These are phyloP conservation scores for Firmiana major DNA, from an alignment of 345 rosid species.

Conservation along the genomic window DNA sequence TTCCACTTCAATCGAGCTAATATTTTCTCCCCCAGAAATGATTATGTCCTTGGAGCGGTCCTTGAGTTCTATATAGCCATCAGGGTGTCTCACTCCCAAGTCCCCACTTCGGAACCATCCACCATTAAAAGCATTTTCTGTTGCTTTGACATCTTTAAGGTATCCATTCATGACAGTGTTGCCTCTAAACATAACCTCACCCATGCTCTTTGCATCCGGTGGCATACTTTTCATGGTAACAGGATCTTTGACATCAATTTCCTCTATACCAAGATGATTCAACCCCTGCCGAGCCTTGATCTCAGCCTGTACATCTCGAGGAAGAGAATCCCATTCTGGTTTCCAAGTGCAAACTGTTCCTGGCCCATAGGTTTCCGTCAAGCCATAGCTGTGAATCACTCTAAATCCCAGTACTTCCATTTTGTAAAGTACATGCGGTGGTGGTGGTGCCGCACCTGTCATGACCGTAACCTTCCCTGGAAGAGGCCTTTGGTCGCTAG, in stretches of 20 bases:
- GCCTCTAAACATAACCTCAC: slow-evolving; percentile 46
- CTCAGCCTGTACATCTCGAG: slow-evolving; percentile 27
- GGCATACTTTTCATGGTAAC: slow-evolving; percentile 37
- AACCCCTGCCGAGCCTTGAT: slow-evolving; percentile 38
- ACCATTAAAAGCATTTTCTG: slow-evolving; percentile 32
- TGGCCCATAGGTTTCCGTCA: slow-evolving; percentile 18
- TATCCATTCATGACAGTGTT: slow-evolving; percentile 45
- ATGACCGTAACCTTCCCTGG: slow-evolving; percentile 15
- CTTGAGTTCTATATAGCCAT: slow-evolving; percentile 40
- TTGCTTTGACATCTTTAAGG: slow-evolving; percentile 30
- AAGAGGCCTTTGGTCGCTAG: neutral
- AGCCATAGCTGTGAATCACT: slow-evolving; percentile 9
- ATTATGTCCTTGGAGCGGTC: slow-evolving; percentile 43
- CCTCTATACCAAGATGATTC: slow-evolving; percentile 35
- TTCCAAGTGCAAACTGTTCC: slow-evolving; percentile 19
- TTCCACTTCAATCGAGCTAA: slow-evolving; percentile 41
- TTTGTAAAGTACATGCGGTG: slow-evolving; percentile 8
- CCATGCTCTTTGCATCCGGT: slow-evolving; percentile 34
- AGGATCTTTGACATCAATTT: slow-evolving; percentile 35
- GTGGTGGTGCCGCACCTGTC: slow-evolving; percentile 17
- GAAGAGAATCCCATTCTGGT: slow-evolving; percentile 18
- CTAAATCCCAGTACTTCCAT: slow-evolving; percentile 13
- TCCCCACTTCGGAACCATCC: slow-evolving; percentile 47
- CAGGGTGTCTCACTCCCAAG: slow-evolving; percentile 38
- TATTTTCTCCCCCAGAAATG: slow-evolving; percentile 44